Evolutionary conservation across 1,284 basidiomycete species (phyloP).

Genomic region (Apiotrichum mycotoxinovorans): DNA sequence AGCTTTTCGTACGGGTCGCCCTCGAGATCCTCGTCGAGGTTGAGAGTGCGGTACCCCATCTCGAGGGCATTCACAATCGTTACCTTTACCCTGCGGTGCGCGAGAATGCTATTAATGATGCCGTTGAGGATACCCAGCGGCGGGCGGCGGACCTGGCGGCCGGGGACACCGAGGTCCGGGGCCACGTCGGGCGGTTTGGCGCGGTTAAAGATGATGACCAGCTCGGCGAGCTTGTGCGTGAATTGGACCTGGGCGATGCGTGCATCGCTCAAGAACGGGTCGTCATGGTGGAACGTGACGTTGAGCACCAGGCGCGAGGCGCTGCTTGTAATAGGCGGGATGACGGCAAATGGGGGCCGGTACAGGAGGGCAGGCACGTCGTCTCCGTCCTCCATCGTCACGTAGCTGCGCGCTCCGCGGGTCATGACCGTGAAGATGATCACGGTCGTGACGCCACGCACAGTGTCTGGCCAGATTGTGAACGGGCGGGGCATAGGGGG

Average conservation of each 20-base stretch:
- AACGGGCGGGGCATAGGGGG: conserved; percentile 6
- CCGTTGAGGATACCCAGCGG: not conserved
- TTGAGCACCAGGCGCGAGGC: not conserved
- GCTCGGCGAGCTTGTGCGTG: not conserved
- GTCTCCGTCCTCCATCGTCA: not conserved
- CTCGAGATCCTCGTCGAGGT: not conserved
- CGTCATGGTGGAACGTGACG: not conserved
- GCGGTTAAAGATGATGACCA: not conserved
- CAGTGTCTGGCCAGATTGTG: conserved; percentile 4
- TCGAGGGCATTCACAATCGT: not conserved
- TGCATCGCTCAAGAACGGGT: not conserved
- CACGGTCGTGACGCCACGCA: conserved; percentile 2
- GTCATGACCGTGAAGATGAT: conserved; percentile 2
- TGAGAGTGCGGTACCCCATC: not conserved
- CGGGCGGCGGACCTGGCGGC: not conserved
- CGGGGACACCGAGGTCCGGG: not conserved
- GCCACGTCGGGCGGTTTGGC: not conserved
- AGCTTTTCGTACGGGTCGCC: not conserved
- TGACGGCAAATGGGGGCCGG: not conserved
- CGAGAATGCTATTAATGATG: not conserved
- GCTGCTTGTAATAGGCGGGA: not conserved
- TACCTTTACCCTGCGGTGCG: not conserved
- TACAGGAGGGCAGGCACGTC: not conserved
- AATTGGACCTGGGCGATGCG: not conserved
- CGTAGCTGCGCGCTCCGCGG: not conserved